These are phyloP conservation scores for Hypoxylon subgilvum DNA, from an alignment of 495 filamentous ascomycete species.

Conservation along the genomic window DNA sequence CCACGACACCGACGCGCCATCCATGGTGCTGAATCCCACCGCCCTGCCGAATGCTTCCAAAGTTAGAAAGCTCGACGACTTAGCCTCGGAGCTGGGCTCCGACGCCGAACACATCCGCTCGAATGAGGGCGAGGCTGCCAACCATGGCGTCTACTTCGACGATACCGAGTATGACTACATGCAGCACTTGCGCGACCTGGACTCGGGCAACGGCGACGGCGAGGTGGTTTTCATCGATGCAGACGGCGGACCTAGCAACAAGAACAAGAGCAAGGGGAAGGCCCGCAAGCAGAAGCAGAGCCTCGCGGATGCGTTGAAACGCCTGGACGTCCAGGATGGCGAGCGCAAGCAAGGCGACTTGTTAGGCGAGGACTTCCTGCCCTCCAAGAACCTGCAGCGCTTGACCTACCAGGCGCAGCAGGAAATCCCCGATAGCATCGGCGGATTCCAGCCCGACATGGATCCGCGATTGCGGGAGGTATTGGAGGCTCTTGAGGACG, in stretches of 20 bases:
- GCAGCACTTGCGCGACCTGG: conserved; percentile 94
- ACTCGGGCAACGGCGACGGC: conserved; percentile 53
- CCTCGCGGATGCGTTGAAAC: conserved; percentile 81
- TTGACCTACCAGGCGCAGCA: conserved; percentile 92
- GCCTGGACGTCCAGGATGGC: conserved; percentile 63
- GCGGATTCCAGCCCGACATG: conserved; percentile 97
- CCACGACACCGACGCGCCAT: conserved; percentile 79
- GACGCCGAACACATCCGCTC: conserved; percentile 65
- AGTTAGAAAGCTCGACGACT: conserved; percentile 69
- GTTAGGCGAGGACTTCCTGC: conserved; percentile 71
- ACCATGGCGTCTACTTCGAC: conserved; percentile 84
- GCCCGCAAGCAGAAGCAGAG: conserved; percentile 56
- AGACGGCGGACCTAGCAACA: conserved; percentile 48
- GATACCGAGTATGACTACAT: conserved; percentile 98
- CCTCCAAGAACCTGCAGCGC: conserved; percentile 72
- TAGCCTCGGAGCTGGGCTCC: conserved; percentile 76
- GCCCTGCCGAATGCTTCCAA: conserved; percentile 56
- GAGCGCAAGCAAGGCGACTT: conserved; percentile 57
- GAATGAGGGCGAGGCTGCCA: conserved; percentile 96
- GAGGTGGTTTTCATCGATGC: conserved; percentile 82
- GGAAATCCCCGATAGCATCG: conserved; percentile 85
- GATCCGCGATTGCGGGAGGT: conserved; percentile 92
- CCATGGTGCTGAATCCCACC: conserved; percentile 76
- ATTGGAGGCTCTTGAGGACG: conserved; percentile 92
- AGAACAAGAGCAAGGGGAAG: conserved; percentile 72